These are phyloP conservation scores for Stropharia rugosoannulata DNA, from an alignment of 768 basidiomycete genomes.

Conservation along the genomic window DNA sequence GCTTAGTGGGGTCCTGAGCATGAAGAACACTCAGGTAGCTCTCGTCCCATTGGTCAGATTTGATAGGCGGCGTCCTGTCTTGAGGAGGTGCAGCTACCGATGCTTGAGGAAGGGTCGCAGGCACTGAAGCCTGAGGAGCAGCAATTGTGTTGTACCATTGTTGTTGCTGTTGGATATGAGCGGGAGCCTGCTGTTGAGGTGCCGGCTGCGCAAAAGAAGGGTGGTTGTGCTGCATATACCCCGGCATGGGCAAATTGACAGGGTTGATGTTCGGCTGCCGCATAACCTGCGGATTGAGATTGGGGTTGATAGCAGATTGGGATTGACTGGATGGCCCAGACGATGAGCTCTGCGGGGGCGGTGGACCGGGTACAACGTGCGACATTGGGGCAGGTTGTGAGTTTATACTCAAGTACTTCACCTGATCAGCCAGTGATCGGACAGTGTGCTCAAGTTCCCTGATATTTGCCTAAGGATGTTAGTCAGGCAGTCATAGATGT, in stretches of 20 bases:
- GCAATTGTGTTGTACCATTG: constrained; percentile 72
- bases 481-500: neutral
- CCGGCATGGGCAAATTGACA: constrained; percentile 32
- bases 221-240: constrained; percentile 37
- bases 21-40: constrained; percentile 76
- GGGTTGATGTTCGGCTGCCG: constrained; percentile 43
- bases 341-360: constrained; percentile 40
- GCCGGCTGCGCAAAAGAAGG: constrained; percentile 36
- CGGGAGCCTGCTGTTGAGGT: constrained; percentile 34
- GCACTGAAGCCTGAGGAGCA: constrained; percentile 82
- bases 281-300: constrained; percentile 36
- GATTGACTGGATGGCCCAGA: constrained; percentile 30
- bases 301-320: constrained; percentile 25
- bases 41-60: constrained; percentile 81
- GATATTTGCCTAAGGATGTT: constrained; percentile 55
- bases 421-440: constrained; percentile 72
- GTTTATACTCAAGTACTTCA: constrained; percentile 75
- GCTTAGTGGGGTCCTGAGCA: constrained; percentile 70
- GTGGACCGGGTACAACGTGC: constrained; percentile 41
- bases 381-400: constrained; percentile 23
- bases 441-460: constrained; percentile 82
- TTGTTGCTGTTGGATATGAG: constrained; percentile 30
- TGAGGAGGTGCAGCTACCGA: constrained; percentile 32
- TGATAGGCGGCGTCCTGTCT: constrained; percentile 54
- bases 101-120: constrained; percentile 65